Conservation (phyloP, 1,284 basidiomycete species). For the Tylopilus sp. region DNA sequence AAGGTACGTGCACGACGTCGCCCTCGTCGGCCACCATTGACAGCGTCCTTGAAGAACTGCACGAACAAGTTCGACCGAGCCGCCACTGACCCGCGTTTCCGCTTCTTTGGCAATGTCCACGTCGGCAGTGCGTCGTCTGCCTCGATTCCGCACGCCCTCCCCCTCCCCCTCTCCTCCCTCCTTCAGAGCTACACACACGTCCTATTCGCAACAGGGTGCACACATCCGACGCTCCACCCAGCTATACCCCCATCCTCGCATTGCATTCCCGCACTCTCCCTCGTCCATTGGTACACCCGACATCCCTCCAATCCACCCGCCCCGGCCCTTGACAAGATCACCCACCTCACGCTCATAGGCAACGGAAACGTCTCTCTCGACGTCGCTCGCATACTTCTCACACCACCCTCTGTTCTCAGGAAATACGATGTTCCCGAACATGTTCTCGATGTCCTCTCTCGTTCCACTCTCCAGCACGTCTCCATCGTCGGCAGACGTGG, state of each 20-base stretch:
- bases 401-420: slow-evolving; percentile 55
- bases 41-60: slow-evolving; percentile 75
- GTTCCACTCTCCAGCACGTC: slow-evolving; percentile 70
- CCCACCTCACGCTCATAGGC: slow-evolving; percentile 84
- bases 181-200: slow-evolving; percentile 76
- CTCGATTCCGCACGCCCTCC: slow-evolving; percentile 46
- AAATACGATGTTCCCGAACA: slow-evolving; percentile 78
- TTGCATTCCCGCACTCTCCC: slow-evolving; percentile 75
- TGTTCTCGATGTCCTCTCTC: slow-evolving; percentile 69
- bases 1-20: slow-evolving; percentile 58
- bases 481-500: slow-evolving; percentile 85
- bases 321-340: slow-evolving; percentile 57
- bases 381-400: slow-evolving; percentile 86
- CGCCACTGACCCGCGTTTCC: slow-evolving; percentile 71
- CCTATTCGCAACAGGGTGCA: slow-evolving; percentile 78
- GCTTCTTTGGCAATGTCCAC: slow-evolving; percentile 92
- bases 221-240: slow-evolving; percentile 56
- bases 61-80: slow-evolving; percentile 89
- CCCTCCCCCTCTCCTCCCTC: slow-evolving; percentile 57
- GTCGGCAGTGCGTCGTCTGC: slow-evolving; percentile 45
- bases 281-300: slow-evolving; percentile 98
- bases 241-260: slow-evolving; percentile 49
- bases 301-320: slow-evolving; percentile 68
- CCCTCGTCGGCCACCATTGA: slow-evolving; percentile 12
- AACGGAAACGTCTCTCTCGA: slow-evolving; percentile 98